phyloP scores from a whole-genome alignment of 371 early-diverging fungal species.

The Lichtheimia ornata region DNA sequence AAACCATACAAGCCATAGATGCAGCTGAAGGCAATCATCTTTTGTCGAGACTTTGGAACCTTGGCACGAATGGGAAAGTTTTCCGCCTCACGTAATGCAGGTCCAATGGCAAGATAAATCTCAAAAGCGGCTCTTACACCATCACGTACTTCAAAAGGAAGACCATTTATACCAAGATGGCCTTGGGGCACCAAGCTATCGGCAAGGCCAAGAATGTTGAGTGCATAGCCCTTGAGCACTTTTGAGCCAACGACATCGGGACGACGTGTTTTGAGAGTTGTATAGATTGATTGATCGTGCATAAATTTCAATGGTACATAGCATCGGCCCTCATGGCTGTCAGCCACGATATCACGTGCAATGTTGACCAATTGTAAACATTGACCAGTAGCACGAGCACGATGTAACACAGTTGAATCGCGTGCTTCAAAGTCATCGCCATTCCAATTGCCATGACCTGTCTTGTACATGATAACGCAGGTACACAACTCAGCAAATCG shows the following conservation, averaged over 20 bases:
- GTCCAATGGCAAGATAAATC: conserved; percentile 50
- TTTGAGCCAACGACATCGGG: conserved; percentile 28
- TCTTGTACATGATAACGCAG: conserved; percentile 45
- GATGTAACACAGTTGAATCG: conserved; percentile 28
- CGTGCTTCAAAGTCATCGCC: conserved; percentile 20
- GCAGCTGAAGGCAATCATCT: conserved; percentile 40
- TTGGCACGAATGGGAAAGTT: conserved; percentile 46
- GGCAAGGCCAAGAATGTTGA: conserved; percentile 29
- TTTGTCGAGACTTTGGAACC: conserved; percentile 36
- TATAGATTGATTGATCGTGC: conserved; percentile 20
- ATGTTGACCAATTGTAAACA: conserved; percentile 63
- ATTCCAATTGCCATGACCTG: conserved; percentile 40
- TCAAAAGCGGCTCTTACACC: conserved; percentile 50
- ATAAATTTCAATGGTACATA: conserved; percentile 52
- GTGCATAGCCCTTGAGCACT: conserved; percentile 22
- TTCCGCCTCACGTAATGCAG: conserved; percentile 23
- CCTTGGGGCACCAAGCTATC: conserved; percentile 33
- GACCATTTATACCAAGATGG: conserved; percentile 37
- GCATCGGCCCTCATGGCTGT: conserved; percentile 45
- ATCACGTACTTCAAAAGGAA: conserved; percentile 40
- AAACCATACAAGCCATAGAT: conserved; percentile 36
- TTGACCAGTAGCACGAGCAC: conserved; percentile 55
- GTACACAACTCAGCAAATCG: conserved; percentile 57
- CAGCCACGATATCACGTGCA: conserved; percentile 55
- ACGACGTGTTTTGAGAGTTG: conserved; percentile 21